Base-by-base conservation (phyloP, 2,329 filamentous ascomycete species). In the Lasiodiplodia theobromae region DNA sequence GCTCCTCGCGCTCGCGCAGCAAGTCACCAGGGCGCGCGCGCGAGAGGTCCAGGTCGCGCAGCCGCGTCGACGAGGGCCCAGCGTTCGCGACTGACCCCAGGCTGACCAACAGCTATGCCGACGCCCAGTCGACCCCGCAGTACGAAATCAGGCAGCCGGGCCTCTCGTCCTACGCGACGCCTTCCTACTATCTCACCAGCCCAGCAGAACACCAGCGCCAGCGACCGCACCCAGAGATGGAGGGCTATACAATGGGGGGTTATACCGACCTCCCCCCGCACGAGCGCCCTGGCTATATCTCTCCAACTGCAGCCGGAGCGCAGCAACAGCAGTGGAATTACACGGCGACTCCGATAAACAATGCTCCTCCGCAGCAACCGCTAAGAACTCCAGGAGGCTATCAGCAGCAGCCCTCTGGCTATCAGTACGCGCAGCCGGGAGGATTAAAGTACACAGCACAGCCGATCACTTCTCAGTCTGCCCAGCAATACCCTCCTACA, bases 241-340 rank as follows among this genome's bases (percentile, higher is more conserved):
- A 77, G 56, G 76, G 76, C 70, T 78, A 81, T 40, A 82, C 80
- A 60, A 83, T 82, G 80, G 81, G 81, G 63, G 80, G 77, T 66
- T 83, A 81, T 69, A 73, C 75, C 28, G 82, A 84, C 70, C 76
- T 82, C 11, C 82, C 82, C 34, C 82, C 81, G 14, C 73, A 82
- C 64, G 78, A 84, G 70, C 75, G 82, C 5, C 80, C 82, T 2
- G 79, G 77, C 44, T 83, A 79, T 69, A 68, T 75, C 68, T 74
- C 69, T 12, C 65, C 62, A 4, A 37, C 57, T 40, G 63, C 53
- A 37, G 34, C 65, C 70, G 67, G 38, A 53, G 47, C 72, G 72
- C 77, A 62, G 72, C 77, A 62, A 67, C 71, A 73, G 65, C 73
- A 74, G 65, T 77, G 73, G 67, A 70, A 70, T 49, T 79, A 78